Evolutionary conservation across 2,329 filamentous ascomycete genomes (phyloP), one percentile per base, ranked within the genome.

Genomic region (Xylariaceae sp.): DNA sequence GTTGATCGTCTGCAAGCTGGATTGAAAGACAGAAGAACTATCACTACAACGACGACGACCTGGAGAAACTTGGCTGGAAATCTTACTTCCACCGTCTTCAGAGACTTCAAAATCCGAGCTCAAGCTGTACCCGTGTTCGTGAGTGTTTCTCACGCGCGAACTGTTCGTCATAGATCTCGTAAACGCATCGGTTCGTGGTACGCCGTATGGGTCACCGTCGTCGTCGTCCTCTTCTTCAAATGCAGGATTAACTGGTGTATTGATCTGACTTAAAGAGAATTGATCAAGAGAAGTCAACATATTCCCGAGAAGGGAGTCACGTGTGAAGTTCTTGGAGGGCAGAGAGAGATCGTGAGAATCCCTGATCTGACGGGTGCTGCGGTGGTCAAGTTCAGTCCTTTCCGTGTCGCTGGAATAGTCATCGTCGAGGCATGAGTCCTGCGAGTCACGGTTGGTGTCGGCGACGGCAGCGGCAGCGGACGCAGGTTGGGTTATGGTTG

Each of bases 241-340:
- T 53, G 69, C 66, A 34, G 70, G 62, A 3, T 69, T 66, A 45
- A 70, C 64, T 13, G 71, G 66, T 4, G 72, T 70, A 61, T 69
- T 69, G 51, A 75, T 71, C 66, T 82, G 78, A 50, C 74, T 79
- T 67, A 83, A 80, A 47, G 84, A 87, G 71, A 93, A 86, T 74
- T 93, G 89, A 75, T 96, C 93, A 64, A 99, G 86, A 47, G 92
- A 96, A 65, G 94, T 80, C 62, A 97, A 85, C 88, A 99, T 94
- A 74, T 97, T 96, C 74, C 94, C 89, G 61, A 99, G 91, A 66
- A 99, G 86, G 42, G 92, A 97, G 71, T 96, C 90, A 67, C 93
- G 86, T 47, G 89, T 90, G 64, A 90, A 85, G 72, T 90, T 85
- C 62, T 87, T 81, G 53, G 88, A 85, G 54, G 87, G 87, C 68